phyloP scores from a whole-genome alignment of 768 basidiomycete species.

The Gautieria morchelliformis region DNA sequence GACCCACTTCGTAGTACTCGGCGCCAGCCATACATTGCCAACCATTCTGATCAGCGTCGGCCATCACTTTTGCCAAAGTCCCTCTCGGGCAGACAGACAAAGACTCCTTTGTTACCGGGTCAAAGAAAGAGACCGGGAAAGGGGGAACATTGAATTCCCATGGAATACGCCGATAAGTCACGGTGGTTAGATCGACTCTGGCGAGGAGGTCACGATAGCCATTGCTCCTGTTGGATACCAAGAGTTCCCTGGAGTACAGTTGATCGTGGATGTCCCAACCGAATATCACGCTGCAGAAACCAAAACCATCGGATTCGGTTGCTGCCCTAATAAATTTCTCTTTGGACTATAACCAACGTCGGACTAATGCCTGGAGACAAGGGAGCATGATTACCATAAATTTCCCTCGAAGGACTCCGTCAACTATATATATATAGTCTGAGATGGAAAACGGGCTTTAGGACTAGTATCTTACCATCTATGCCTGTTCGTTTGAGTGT shows the following conservation, averaged over 20 bases:
- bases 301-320: slow-evolving; percentile 67
- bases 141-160: slow-evolving; percentile 91
- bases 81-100: slow-evolving; percentile 81
- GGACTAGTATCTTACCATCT: slow-evolving; percentile 45
- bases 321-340: slow-evolving; percentile 82
- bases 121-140: slow-evolving; percentile 84
- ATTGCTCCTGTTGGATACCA: slow-evolving; percentile 85
- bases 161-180: slow-evolving; percentile 80
- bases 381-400: slow-evolving; percentile 53
- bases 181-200: slow-evolving; percentile 74
- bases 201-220: slow-evolving; percentile 90
- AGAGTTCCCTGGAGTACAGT: slow-evolving; percentile 75
- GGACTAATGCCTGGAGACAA: slow-evolving; percentile 8
- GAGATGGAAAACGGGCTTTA: background rate
- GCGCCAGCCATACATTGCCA: slow-evolving; percentile 73
- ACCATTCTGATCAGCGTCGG: slow-evolving; percentile 36
- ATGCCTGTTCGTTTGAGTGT: slow-evolving; percentile 30
- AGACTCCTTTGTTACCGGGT: slow-evolving; percentile 74
- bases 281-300: slow-evolving; percentile 90
- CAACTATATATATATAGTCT: slow-evolving; percentile 43
- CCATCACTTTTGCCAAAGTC: slow-evolving; percentile 51
- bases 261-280: slow-evolving; percentile 92
- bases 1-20: slow-evolving; percentile 84
- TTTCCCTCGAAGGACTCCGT: slow-evolving; percentile 93
- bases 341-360: slow-evolving; percentile 53